Conservation (phyloP, 2,329 filamentous ascomycete species). For the Ophiostoma himal-ulmi region DNA sequence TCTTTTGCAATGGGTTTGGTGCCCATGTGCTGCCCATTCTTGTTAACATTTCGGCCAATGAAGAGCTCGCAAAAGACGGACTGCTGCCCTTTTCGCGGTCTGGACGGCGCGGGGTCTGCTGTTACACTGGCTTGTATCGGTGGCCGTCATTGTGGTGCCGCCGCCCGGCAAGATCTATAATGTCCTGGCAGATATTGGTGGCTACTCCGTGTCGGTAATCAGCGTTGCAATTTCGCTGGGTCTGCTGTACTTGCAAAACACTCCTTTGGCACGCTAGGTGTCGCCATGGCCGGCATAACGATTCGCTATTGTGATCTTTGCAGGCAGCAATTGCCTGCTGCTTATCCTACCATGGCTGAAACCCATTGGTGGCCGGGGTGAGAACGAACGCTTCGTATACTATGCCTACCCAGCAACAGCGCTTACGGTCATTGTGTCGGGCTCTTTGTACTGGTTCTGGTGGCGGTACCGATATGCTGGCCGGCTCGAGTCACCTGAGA, state of each 20-base stretch:
- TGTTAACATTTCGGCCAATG: neutral
- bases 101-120: neutral
- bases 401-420: neutral
- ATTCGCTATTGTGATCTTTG: neutral
- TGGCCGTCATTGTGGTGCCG: neutral
- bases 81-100: neutral
- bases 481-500: neutral
- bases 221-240: neutral
- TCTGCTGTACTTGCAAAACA: neutral
- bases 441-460: neutral
- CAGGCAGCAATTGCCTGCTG: neutral
- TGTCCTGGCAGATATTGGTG: neutral
- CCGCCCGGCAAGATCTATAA: constrained; percentile 3
- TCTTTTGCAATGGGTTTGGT: neutral
- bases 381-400: neutral
- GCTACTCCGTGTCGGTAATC: neutral
- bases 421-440: neutral
- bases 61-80: neutral
- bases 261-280: neutral
- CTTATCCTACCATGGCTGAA: neutral
- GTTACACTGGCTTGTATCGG: neutral
- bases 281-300: neutral
- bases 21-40: neutral
- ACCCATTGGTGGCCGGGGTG: neutral
- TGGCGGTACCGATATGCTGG: neutral